phyloP scores from a whole-genome alignment of 371 early-diverging fungal genomes.

The Apophysomyces trapeziformis region DNA sequence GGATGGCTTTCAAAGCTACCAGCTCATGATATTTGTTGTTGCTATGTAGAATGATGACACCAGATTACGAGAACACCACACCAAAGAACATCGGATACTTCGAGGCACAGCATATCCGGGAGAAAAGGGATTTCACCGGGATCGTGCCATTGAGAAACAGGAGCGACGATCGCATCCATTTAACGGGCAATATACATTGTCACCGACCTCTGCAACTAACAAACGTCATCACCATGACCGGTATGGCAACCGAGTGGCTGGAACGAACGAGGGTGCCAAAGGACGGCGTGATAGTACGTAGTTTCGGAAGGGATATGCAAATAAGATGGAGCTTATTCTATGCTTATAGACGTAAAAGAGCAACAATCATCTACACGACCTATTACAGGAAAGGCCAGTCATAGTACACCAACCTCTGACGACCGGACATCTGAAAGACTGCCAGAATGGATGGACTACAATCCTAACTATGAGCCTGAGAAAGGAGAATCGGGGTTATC shows the following conservation, averaged over 20 bases:
- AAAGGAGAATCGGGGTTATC: neutral
- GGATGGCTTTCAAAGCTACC: neutral
- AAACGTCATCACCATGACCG: conserved; percentile 14
- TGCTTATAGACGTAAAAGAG: conserved; percentile 11
- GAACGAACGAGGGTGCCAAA: conserved; percentile 13
- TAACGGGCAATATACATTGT: conserved; percentile 9
- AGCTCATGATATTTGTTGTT: conserved; percentile 10
- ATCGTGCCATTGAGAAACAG: conserved; percentile 21
- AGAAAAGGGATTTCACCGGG: conserved; percentile 37
- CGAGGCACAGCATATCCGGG: conserved; percentile 32
- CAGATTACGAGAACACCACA: conserved; percentile 14
- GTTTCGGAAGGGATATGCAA: neutral
- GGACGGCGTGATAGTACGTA: conserved; percentile 25
- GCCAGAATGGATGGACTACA: conserved; percentile 75
- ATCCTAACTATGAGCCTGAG: conserved; percentile 45
- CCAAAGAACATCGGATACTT: conserved; percentile 25
- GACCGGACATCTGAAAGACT: conserved; percentile 36
- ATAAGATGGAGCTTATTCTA: neutral
- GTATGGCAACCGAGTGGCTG: neutral
- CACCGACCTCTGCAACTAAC: neutral
- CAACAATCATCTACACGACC: conserved; percentile 10
- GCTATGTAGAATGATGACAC: conserved; percentile 13
- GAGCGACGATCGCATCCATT: conserved; percentile 16
- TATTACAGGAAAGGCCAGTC: conserved; percentile 3
- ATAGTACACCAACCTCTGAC: neutral